Base-by-base conservation (phyloP, 164 flowering plant genomes). In the Kalanchoe fedtschenkoi region DNA sequence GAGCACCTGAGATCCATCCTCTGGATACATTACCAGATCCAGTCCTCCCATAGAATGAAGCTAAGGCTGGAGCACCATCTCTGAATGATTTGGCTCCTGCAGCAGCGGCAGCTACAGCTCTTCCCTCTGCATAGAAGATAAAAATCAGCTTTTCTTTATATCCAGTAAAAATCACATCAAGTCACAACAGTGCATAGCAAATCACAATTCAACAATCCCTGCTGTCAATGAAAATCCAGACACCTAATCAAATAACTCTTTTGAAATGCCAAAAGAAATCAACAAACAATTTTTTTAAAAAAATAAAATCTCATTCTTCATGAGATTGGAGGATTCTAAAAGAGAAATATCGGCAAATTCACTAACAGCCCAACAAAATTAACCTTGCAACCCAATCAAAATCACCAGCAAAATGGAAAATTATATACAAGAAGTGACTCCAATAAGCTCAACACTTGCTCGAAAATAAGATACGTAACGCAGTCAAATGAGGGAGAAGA, bases 81-180 rank as follows among this genome's bases (percentile, higher is more conserved):
- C 77, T 81, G 44, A 77, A 63, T 29, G 85, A 65, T 61, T 85
- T 76, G 17, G 83, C 81, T 46, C 85, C 74, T 14, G 86, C 87
- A 15, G 89, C 74, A 17, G 86, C 91, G n/a, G 91, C 81, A 64
- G 80, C 89, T 29, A 71, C 84, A 29, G 86, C 77, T 77, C 88
- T 76, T 30, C 96, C 93, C 66, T 81, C 96, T 85, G 71, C 72
- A 74, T 62, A 58, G 6, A 24, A 62, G 14, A 76, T 24, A 73
- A 14, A 8, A 66, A 9, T 29, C 9, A 38, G 11, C 13, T 34
- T 6, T 60, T 15, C 17, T 41, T 14, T 6, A 35, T 37, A 22
- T n/a, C 6, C 26, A 28, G 29, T 24, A n/a, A 19, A 19, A 7
- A 1, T 29, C 10, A 58, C 8, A 15, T 13, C 4, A 6, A 54